Conservation (phyloP, 768 basidiomycete species). For the Symmetrospora coprosmae region DNA sequence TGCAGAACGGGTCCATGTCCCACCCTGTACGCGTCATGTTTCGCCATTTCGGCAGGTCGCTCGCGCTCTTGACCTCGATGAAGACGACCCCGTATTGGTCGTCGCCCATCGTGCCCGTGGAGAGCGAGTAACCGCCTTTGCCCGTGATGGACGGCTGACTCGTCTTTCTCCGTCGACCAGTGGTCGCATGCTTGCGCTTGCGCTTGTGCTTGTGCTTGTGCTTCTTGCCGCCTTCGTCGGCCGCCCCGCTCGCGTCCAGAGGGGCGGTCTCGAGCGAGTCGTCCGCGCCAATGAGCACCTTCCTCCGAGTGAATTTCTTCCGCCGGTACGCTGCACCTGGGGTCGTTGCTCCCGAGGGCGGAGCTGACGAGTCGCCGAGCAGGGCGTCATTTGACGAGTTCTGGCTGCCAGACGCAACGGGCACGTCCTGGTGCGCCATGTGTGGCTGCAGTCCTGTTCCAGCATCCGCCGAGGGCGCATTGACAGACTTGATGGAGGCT, state of each 20-base stretch:
- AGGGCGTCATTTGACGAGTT: constrained; percentile 37
- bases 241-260: no score
- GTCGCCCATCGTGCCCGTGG: constrained; percentile 39
- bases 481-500: background rate
- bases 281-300: background rate
- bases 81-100: constrained; percentile 90
- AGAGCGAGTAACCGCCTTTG: constrained; percentile 21
- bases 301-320: background rate
- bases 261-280: background rate
- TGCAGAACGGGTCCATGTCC: constrained; percentile 97
- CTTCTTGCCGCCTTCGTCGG: background rate
- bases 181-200: constrained; percentile 23
- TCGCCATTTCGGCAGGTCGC: constrained; percentile 66
- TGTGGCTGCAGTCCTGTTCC: constrained; percentile 32
- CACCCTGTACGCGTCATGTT: constrained; percentile 49
- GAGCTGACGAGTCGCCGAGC: constrained; percentile 26
- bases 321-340: constrained; percentile 13
- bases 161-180: background rate
- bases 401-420: constrained; percentile 37
- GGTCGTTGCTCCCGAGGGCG: background rate
- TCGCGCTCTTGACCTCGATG: constrained; percentile 72
- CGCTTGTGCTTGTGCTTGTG: constrained; percentile 14
- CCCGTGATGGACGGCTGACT: constrained; percentile 9
- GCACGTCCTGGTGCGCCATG: constrained; percentile 32
- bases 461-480: constrained; percentile 5